phyloP scores from a whole-genome alignment of 2,329 filamentous ascomycete genomes.

The Aspergillus melleus region DNA sequence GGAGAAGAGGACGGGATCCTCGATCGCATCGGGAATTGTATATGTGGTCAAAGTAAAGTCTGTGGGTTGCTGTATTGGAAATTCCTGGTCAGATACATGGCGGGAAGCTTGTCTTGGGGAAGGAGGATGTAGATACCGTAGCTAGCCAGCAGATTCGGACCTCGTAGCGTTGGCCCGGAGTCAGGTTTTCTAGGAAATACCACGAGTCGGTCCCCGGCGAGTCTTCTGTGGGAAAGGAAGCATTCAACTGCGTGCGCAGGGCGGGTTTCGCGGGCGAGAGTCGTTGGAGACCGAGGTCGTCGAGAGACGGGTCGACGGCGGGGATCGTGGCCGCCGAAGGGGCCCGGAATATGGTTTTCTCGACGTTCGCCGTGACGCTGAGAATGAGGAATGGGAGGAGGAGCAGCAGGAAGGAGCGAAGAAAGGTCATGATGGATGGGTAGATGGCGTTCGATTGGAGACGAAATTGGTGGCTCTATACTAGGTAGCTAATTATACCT shows the following conservation, averaged over 20 bases:
- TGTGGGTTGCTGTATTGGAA: constrained; percentile 72
- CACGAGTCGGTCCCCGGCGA: constrained; percentile 67
- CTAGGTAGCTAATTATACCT: too few relatives aligned
- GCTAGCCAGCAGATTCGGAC: constrained; percentile 91
- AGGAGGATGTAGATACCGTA: constrained; percentile 61
- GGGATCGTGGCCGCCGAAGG: constrained; percentile 61
- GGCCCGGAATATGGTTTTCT: constrained; percentile 85
- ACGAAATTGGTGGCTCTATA: background rate
- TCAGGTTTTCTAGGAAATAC: constrained; percentile 72
- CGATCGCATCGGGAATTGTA: constrained; percentile 61
- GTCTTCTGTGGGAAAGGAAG: constrained; percentile 63
- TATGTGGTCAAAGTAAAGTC: constrained; percentile 69
- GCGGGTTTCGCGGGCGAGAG: constrained; percentile 60
- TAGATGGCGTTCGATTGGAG: background rate
- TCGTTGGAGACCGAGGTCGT: constrained; percentile 63
- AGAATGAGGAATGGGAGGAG: constrained; percentile 19
- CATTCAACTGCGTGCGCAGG: constrained; percentile 64
- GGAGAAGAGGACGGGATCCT: constrained; percentile 61
- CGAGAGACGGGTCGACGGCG: constrained; percentile 55
- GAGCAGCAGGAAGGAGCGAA: constrained; percentile 17
- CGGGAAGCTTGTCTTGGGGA: background rate
- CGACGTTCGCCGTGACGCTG: constrained; percentile 66
- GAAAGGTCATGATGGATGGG: constrained; percentile 15
- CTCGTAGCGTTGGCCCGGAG: constrained; percentile 78
- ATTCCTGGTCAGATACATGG: constrained; percentile 13